These are phyloP conservation scores for Ceratorhiza oryzae-sativae DNA, from an alignment of 1,284 basidiomycete species.

Conservation along the genomic window DNA sequence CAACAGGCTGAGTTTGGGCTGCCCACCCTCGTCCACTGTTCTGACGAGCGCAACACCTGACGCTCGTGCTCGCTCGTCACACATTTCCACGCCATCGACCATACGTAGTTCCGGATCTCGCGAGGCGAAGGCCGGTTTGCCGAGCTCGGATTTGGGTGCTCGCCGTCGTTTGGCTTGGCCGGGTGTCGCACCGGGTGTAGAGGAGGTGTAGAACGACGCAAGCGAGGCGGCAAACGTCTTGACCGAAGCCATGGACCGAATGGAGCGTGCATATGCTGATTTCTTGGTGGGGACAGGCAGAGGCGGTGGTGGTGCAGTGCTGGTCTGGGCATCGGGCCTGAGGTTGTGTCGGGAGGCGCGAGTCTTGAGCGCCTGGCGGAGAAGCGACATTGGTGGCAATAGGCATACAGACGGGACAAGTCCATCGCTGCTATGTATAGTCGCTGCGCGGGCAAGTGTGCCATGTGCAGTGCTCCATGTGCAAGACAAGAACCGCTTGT, in stretches of 20 bases:
- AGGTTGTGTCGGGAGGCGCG: background rate
- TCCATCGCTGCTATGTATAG: background rate
- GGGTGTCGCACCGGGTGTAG: background rate
- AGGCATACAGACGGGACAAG: background rate
- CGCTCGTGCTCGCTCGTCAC: background rate
- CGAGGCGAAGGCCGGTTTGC: constrained; percentile 6
- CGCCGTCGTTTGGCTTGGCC: constrained; percentile 1
- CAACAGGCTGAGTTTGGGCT: background rate
- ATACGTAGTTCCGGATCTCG: background rate
- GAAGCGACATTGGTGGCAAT: constrained; percentile 11
- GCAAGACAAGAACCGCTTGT: constrained; percentile 6
- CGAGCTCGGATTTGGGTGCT: constrained; percentile 6
- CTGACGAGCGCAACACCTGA: constrained; percentile 6
- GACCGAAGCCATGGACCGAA: constrained; percentile 8
- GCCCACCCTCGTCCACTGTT: constrained; percentile 11
- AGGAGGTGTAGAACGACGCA: constrained; percentile 20
- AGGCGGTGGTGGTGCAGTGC: background rate
- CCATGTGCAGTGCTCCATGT: constrained; percentile 15
- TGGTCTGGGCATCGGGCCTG: background rate
- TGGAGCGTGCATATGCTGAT: constrained; percentile 3
- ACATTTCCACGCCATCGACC: constrained; percentile 22
- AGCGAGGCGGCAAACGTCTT: constrained; percentile 22
- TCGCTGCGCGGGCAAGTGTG: background rate
- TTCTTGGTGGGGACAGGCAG: background rate
- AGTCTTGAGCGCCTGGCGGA: constrained; percentile 22